Evolutionary conservation across 192 early-diverging fungal species (phyloP).

Genomic region (Backusella australiensis): DNA sequence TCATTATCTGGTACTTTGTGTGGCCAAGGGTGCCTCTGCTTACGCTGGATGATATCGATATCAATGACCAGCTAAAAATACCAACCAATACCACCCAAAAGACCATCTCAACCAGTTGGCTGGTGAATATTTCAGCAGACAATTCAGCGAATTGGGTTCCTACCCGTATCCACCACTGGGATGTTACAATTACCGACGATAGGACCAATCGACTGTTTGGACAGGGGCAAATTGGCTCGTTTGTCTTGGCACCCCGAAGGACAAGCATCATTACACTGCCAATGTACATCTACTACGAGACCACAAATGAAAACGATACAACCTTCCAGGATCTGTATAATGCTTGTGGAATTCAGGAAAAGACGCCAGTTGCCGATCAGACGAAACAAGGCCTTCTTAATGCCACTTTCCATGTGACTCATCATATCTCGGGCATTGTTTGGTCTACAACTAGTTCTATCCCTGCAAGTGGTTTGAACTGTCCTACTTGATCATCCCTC

Average conservation of each 20-base stretch:
- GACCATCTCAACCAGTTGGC: constrained; percentile 17
- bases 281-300: constrained; percentile 15
- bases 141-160: constrained; percentile 31
- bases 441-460: constrained; percentile 4
- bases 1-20: constrained; percentile 22
- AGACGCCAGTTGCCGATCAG: neutral
- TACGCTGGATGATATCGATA: neutral
- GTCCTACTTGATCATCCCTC: neutral
- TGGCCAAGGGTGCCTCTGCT: constrained; percentile 21
- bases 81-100: neutral
- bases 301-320: constrained; percentile 2
- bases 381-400: neutral
- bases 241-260: constrained; percentile 4
- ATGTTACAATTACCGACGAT: constrained; percentile 13
- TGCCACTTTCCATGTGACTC: constrained; percentile 12
- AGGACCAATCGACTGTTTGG: constrained; percentile 14
- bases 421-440: constrained; percentile 13
- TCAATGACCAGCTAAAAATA: neutral
- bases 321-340: constrained; percentile 25
- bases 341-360: constrained; percentile 24
- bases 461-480: neutral
- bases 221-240: constrained; percentile 3
- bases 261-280: neutral
- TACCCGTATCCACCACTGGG: constrained; percentile 18
- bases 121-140: constrained; percentile 25